Conservation (phyloP, 2,329 filamentous ascomycete genomes). For the Fusarium sp. region DNA sequence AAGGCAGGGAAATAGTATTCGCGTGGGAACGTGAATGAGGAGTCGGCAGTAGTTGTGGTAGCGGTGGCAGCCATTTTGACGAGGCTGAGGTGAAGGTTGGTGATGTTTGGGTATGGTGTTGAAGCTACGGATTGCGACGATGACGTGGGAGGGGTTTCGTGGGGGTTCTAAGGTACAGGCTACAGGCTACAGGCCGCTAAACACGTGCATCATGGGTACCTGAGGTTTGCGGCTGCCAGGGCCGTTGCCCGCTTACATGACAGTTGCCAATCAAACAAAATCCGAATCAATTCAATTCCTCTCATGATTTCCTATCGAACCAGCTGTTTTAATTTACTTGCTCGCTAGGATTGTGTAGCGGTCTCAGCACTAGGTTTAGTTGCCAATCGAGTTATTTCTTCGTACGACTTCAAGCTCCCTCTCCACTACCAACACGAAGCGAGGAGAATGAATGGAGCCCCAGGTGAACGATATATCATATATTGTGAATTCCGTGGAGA, state of each 20-base stretch:
- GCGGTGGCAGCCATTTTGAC: constrained; percentile 22
- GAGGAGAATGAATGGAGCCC: background rate
- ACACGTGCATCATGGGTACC: constrained; percentile 25
- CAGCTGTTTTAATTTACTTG: background rate
- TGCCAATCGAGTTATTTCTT: constrained; percentile 28
- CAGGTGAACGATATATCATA: background rate
- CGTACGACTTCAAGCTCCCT: background rate
- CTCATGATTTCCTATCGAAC: background rate
- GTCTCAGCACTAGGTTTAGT: background rate
- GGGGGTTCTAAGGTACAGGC: background rate
- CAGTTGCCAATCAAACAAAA: background rate
- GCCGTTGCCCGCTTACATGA: background rate
- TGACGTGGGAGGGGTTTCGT: constrained; percentile 35
- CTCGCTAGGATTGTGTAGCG: background rate
- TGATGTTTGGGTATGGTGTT: constrained; percentile 25
- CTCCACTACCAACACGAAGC: background rate
- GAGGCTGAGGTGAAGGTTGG: constrained; percentile 3
- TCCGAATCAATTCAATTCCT: background rate
- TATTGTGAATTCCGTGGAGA: constrained; percentile 10
- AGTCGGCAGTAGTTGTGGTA: constrained; percentile 1
- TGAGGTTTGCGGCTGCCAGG: background rate
- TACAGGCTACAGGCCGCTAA: constrained; percentile 3
- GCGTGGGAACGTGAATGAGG: constrained; percentile 67
- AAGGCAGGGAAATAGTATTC: constrained; percentile 84
- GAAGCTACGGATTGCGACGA: constrained; percentile 16